Conservation (phyloP, 1,139 yeast genomes). For the Sugiyamaella sp. region DNA sequence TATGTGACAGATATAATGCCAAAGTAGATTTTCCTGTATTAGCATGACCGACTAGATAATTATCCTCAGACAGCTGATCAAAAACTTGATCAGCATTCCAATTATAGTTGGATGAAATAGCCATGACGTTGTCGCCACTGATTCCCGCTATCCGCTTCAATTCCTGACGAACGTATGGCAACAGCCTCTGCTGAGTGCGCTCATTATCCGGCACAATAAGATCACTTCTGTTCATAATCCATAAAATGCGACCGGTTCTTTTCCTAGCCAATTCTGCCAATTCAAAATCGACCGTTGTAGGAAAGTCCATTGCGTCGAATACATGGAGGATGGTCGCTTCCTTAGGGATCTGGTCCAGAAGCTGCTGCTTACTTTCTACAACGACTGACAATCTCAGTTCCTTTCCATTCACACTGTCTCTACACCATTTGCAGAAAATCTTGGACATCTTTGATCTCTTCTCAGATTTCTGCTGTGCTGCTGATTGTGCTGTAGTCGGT, state of each 20-base stretch:
- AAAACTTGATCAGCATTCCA: conserved; percentile 55
- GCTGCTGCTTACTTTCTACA: conserved; percentile 25
- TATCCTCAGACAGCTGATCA: conserved; percentile 46
- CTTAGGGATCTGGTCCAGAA: conserved; percentile 51
- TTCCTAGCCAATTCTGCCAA: conserved; percentile 47
- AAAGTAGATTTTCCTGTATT: conserved; percentile 79
- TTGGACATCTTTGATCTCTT: conserved; percentile 21
- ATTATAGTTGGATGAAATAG: conserved; percentile 52
- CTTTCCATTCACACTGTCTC: conserved; percentile 21
- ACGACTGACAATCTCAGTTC: conserved; percentile 26
- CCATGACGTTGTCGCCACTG: conserved; percentile 49
- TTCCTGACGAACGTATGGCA: conserved; percentile 51
- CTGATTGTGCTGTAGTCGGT: conserved; percentile 13
- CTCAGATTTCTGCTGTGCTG: conserved; percentile 20
- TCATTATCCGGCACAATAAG: conserved; percentile 48
- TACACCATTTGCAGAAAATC: conserved; percentile 29
- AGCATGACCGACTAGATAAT: conserved; percentile 69
- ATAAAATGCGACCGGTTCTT: conserved; percentile 45
- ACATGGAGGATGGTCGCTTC: conserved; percentile 60
- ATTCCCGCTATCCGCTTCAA: conserved; percentile 47
- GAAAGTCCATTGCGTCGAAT: conserved; percentile 69
- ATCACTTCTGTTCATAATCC: conserved; percentile 64
- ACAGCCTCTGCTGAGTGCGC: conserved; percentile 46
- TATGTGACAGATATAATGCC: conserved; percentile 25
- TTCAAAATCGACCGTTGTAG: conserved; percentile 54